Evolutionary conservation across 179 eudicot species (phyloP).

Genomic region (Silene vulgaris): DNA sequence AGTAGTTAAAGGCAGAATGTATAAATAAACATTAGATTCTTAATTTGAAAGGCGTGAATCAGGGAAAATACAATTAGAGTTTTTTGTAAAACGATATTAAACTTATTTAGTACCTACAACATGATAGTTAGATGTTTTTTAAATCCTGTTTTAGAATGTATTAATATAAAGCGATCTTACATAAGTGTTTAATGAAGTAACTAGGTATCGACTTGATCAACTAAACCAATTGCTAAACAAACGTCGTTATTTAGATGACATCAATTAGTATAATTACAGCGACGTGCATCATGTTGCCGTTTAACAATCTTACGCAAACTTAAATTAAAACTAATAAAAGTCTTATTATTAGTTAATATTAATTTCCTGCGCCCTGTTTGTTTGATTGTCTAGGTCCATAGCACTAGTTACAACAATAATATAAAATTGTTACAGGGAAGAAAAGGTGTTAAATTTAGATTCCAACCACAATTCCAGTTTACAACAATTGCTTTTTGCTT

Average conservation of each 20-base stretch:
- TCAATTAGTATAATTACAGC: slow-evolving; percentile 25
- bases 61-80: no score
- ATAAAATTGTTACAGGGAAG: neutral
- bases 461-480: slow-evolving; percentile 16
- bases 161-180: no score
- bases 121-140: no score
- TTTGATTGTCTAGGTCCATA: slow-evolving; percentile 22
- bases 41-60: no score
- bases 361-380: neutral
- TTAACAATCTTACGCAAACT: slow-evolving; percentile 27
- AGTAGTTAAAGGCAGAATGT: no score
- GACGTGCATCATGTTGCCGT: slow-evolving; percentile 32
- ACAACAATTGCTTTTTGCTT: neutral
- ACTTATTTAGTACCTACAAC: no score
- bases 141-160: no score
- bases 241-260: slow-evolving; percentile 24
- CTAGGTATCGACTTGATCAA: no score
- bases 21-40: no score
- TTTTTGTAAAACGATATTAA: no score
- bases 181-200: no score
- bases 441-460: slow-evolving; percentile 2
- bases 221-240: no score
- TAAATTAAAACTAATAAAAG: neutral
- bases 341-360: neutral
- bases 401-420: slow-evolving; percentile 1